Conservation (phyloP, 352 stramenopile species). For the Phytophthora chlamydospora region DNA sequence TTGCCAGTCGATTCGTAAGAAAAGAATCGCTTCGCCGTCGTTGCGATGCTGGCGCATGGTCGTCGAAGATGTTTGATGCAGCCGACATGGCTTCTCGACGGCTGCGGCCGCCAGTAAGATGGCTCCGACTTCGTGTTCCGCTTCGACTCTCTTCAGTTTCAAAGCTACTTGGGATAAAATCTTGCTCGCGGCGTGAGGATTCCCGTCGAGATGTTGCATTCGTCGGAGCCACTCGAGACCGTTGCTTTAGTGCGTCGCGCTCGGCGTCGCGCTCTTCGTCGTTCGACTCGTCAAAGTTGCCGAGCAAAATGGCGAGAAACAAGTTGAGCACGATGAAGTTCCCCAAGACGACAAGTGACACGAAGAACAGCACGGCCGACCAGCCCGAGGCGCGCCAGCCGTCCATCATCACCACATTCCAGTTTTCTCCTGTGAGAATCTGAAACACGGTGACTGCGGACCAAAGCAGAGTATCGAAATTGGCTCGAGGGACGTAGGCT, state of each 20-base stretch:
- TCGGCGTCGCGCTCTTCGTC: slow-evolving; percentile 57
- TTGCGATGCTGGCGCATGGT: slow-evolving; percentile 12
- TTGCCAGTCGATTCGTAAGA: slow-evolving; percentile 19
- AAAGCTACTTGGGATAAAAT: slow-evolving; percentile 17
- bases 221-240: slow-evolving; percentile 33
- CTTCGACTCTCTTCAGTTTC: slow-evolving; percentile 18
- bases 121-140: slow-evolving; percentile 18
- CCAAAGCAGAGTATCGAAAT: slow-evolving; percentile 77
- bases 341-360: slow-evolving; percentile 86
- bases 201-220: slow-evolving; percentile 16
- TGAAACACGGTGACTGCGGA: slow-evolving; percentile 79
- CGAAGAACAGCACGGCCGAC: slow-evolving; percentile 74
- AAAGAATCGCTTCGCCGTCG: slow-evolving; percentile 13
- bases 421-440: slow-evolving; percentile 93
- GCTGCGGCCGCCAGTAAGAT: slow-evolving; percentile 20
- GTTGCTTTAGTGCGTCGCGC: slow-evolving; percentile 43
- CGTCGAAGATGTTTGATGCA: slow-evolving; percentile 43
- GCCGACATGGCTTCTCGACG: slow-evolving; percentile 25
- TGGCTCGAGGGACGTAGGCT: slow-evolving; percentile 53
- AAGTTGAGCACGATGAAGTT: slow-evolving; percentile 93
- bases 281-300: slow-evolving; percentile 84
- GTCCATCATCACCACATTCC: slow-evolving; percentile 92
- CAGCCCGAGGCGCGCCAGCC: slow-evolving; percentile 73
- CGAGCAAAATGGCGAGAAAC: slow-evolving; percentile 92
- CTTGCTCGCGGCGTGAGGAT: slow-evolving; percentile 20